Evolutionary conservation across 1,284 basidiomycete genomes (phyloP), one percentile per base, ranked within the genome.

Genomic region (Ustilago lituana): DNA sequence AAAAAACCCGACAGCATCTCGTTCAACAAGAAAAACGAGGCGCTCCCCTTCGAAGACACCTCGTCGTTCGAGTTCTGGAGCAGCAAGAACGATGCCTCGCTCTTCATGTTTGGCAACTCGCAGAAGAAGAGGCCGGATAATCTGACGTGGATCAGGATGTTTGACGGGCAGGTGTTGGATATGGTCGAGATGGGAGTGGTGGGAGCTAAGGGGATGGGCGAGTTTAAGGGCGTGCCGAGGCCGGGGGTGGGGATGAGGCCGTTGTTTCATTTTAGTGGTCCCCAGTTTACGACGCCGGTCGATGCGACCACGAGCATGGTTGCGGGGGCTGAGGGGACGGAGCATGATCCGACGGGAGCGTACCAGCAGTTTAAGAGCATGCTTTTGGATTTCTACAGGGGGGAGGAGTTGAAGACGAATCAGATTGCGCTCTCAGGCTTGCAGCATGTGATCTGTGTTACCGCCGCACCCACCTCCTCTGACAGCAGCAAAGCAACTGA

Each of bases 61-160:
- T 67, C 70, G 78, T 86, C 14, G 91, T 92, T 99, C 55, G 93
- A 93, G 75, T 98, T 98, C 83, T 99, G 94, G 91, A 85, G 89
- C 1, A 79, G 85, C 32, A 99, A 98, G 85, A 98, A 98, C 84
- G 96, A 98, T 76, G 94, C 94, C 1, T 89, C 89, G 4, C 85
- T 98, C 77, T 96, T 98, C 79, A 84, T 96, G 12, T 86, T 98
- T 37, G 95, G 93, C 1, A 91, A 94, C 78, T 92, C 90, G 78
- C 92, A 90, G 45, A 99, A 99, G 85, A 99, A 98, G 83, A 85
- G 94, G 50, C 94, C 94, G 14, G 87, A 98, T 79, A 90, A 92
- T 51, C 82, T 99, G 55, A 89, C 91, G 3, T 89, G 96, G 77
- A 90, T 90, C 12, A 85, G 96, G 52, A 94, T 91, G 87, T 98